Conservation (phyloP, 2,329 filamentous ascomycete genomes). For the Venturia pyrina region DNA sequence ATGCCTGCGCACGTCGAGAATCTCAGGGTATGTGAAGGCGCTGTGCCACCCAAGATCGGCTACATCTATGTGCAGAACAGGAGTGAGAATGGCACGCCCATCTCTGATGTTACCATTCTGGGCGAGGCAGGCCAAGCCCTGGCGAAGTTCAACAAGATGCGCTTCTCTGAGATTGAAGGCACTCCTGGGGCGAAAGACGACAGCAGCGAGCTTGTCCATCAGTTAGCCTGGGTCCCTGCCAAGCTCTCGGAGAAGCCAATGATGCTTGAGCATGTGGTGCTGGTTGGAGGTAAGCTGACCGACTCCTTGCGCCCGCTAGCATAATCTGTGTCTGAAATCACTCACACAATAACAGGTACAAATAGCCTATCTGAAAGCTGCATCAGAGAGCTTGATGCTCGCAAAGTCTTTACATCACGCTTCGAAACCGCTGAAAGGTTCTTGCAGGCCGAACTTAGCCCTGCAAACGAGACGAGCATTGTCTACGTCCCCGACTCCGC, state of each 20-base stretch:
- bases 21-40: constrained; percentile 18
- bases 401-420: neutral
- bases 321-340: neutral
- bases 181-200: constrained; percentile 18
- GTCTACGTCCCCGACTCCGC: constrained; percentile 16
- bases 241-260: neutral
- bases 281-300: neutral
- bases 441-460: constrained; percentile 11
- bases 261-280: neutral
- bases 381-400: constrained; percentile 15
- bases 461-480: constrained; percentile 3
- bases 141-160: constrained; percentile 26
- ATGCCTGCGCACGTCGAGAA: constrained; percentile 27
- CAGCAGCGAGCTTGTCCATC: constrained; percentile 27
- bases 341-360: neutral
- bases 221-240: constrained; percentile 30
- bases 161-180: constrained; percentile 32
- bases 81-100: constrained; percentile 19
- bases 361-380: constrained; percentile 13
- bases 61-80: constrained; percentile 24
- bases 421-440: constrained; percentile 1
- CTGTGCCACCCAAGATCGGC: constrained; percentile 23
- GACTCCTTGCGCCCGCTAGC: neutral
- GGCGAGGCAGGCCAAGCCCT: constrained; percentile 23
- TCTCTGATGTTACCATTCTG: constrained; percentile 21